Evolutionary conservation across 2,329 filamentous ascomycete genomes (phyloP), one percentile per base, ranked within the genome.

Genomic region (Neofusicoccum cordaticola): DNA sequence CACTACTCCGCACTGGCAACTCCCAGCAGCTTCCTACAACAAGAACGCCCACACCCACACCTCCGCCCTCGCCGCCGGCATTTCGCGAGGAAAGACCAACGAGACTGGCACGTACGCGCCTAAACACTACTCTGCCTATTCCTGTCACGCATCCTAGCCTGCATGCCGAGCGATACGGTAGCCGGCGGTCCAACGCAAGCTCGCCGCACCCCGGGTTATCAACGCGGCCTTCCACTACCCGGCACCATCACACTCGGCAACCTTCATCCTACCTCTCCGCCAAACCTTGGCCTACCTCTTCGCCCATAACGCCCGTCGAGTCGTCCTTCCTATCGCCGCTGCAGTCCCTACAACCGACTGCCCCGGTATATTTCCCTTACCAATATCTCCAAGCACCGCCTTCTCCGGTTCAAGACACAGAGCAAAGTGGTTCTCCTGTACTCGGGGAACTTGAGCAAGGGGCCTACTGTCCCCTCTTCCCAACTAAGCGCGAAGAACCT

Each of bases 231-330:
- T 37, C 56, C 8, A 7, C 13, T 12, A 45, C 34, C 13, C 27
- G 42, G 19, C 56, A 27, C n/a, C 56, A 37, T 37, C n/a, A 47
- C 15, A 13, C 42, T 19, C 56, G 42, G 11, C 56, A 60, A 31
- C 56, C 42, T 19, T 60, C 56, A n/a, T 60, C 42, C 12, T 60
- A 60, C 15, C 31, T 60, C 27, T 60, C 56, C 5, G 56, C 56
- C 31, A 60, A 60, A 27, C 27, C 7, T 8, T n/a, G 56, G 15
- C 34, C 17, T 15, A 9, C 15, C 15, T 58, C 39, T 35, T 5
- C 27, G 6, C 15, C 53, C 13, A 45, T 34, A 58, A 35, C 15
- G 12, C 42, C 27, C 5, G n/a, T 19, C 11, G 27, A 34, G 1
- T 19, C 41, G 4, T 34, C 27, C 1, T 19, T 22, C 37, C 9